phyloP scores from a whole-genome alignment of 192 early-diverging fungal species.

The Podila epicladia region DNA sequence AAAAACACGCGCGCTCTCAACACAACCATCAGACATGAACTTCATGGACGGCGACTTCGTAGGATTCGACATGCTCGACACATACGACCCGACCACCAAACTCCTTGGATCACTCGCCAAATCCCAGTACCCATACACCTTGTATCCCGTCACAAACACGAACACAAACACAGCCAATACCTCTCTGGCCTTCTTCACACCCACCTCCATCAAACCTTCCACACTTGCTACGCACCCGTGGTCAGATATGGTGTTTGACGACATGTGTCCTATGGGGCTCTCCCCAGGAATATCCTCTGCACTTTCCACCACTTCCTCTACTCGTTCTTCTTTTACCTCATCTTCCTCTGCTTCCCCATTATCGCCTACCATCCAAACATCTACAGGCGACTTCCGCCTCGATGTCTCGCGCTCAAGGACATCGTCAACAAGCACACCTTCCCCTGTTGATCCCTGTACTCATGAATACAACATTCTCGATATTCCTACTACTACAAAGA shows the following conservation, averaged over 20 bases:
- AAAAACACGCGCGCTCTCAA: background rate
- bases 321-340: background rate
- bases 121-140: background rate
- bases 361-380: background rate
- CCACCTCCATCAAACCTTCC: background rate
- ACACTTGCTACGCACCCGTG: slow-evolving; percentile 14
- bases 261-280: slow-evolving; percentile 20
- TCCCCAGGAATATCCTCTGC: slow-evolving; percentile 13
- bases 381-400: background rate
- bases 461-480: slow-evolving; percentile 20
- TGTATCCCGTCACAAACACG: background rate
- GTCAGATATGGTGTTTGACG: slow-evolving; percentile 41
- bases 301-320: background rate
- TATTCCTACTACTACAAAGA: slow-evolving; percentile 20
- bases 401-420: slow-evolving; percentile 13
- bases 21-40: slow-evolving; percentile 22
- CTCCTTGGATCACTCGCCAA: slow-evolving; percentile 7
- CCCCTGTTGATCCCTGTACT: slow-evolving; percentile 6
- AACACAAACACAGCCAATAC: background rate
- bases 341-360: slow-evolving; percentile 2
- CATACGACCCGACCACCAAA: slow-evolving; percentile 27
- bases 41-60: slow-evolving; percentile 29
- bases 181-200: background rate
- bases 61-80: slow-evolving; percentile 20
- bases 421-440: slow-evolving; percentile 17